phyloP scores from a whole-genome alignment of 2,329 filamentous ascomycete genomes.

The Fusarium algeriense region DNA sequence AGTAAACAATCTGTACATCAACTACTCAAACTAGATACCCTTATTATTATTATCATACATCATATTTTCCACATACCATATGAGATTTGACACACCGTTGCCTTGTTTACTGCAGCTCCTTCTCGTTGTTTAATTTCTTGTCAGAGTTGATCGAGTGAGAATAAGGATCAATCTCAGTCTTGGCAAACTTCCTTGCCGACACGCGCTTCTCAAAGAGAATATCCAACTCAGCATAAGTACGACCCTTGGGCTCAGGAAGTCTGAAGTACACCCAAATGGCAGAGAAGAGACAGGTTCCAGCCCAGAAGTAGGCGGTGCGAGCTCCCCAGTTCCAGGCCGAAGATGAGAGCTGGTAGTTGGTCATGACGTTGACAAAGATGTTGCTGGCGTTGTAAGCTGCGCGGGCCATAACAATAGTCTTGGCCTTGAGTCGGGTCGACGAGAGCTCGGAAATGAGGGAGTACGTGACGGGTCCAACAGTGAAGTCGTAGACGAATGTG shows the following conservation, averaged over 20 bases:
- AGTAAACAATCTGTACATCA: slow-evolving; percentile 4
- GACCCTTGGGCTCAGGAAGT: slow-evolving; percentile 66
- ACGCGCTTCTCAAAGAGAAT: slow-evolving; percentile 56
- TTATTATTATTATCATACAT: background rate
- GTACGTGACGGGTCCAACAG: slow-evolving; percentile 67
- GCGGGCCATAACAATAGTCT: slow-evolving; percentile 66
- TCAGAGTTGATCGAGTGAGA: slow-evolving; percentile 11
- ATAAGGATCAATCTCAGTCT: slow-evolving; percentile 55
- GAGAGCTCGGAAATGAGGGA: slow-evolving; percentile 65
- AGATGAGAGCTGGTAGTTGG: slow-evolving; percentile 62
- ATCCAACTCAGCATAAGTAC: slow-evolving; percentile 60
- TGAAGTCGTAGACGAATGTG: slow-evolving; percentile 66
- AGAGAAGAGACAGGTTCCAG: slow-evolving; percentile 61
- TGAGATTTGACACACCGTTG: background rate
- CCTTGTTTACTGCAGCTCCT: slow-evolving; percentile 11
- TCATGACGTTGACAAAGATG: slow-evolving; percentile 63
- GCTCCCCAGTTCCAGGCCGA: slow-evolving; percentile 63
- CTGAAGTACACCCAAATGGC: slow-evolving; percentile 63
- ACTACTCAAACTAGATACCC: background rate
- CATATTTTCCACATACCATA: background rate
- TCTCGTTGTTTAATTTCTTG: slow-evolving; percentile 17
- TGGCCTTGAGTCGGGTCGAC: slow-evolving; percentile 65
- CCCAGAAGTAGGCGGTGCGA: slow-evolving; percentile 61
- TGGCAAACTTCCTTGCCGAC: slow-evolving; percentile 56
- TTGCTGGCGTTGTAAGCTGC: slow-evolving; percentile 58